Percentiles rank a stretch among this genome's conserved stretches.
These are phyloP conservation scores for Rheum nobile DNA, from an alignment of 148 eudicot genomes.

Conservation along the genomic window DNA sequence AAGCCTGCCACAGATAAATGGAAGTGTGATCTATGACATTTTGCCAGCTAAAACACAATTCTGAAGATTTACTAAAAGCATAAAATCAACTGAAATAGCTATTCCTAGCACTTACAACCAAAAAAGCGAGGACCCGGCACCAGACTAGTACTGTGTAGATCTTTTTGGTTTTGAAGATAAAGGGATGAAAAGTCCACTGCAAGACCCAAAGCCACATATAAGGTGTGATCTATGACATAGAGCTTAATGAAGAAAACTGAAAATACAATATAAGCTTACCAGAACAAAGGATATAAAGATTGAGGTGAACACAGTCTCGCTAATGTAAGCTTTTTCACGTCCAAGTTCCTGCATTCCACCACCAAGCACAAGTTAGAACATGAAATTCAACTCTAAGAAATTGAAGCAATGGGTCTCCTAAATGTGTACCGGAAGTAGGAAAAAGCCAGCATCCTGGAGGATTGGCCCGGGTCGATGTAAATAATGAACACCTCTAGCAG, in stretches of 20 bases:
- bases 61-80: background rate
- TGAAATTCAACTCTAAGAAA: background rate
- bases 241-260: background rate
- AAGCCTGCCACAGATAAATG: constrained; percentile 36
- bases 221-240: background rate
- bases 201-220: constrained; percentile 8
- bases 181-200: constrained; percentile 99
- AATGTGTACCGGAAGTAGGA: constrained; percentile 71
- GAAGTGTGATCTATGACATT: background rate
- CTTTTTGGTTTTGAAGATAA: constrained; percentile 82
- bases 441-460: constrained; percentile 89
- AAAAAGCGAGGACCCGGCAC: constrained; percentile 96
- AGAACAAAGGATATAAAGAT: constrained; percentile 62
- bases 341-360: constrained; percentile 63
- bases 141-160: constrained; percentile 92
- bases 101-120: constrained; percentile 49
- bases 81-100: background rate
- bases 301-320: constrained; percentile 70
- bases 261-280: background rate
- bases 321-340: constrained; percentile 72
- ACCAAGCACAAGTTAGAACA: background rate
- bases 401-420: background rate
- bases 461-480: constrained; percentile 86
- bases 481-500: constrained; percentile 98
- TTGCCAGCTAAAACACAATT: background rate